Evolutionary conservation across 805 yeast species (phyloP).

Genomic region (Yamadazyma sp.): DNA sequence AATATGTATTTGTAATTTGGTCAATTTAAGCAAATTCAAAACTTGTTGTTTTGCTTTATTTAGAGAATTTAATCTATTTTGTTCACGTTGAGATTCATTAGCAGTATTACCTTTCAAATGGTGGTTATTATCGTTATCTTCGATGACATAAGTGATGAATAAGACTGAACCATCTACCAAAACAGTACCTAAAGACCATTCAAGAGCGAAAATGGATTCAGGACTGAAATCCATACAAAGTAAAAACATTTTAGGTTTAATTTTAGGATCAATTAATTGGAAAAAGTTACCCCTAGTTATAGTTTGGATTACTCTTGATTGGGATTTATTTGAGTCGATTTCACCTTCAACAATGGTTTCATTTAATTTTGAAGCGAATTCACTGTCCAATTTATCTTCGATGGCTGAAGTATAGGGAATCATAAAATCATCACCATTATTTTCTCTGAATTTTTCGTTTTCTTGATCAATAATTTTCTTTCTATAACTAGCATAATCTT

Average conservation of each 20-base stretch:
- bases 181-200: constrained; percentile 85
- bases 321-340: constrained; percentile 48
- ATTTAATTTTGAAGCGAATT: constrained; percentile 52
- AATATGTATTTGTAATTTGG: constrained; percentile 69
- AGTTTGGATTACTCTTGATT: constrained; percentile 63
- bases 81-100: constrained; percentile 36
- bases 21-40: constrained; percentile 51
- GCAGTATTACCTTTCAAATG: constrained; percentile 37
- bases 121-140: constrained; percentile 43
- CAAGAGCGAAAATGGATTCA: constrained; percentile 79
- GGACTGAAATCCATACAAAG: constrained; percentile 81
- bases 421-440: constrained; percentile 30
- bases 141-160: constrained; percentile 63
- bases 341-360: constrained; percentile 55
- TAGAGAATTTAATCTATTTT: constrained; percentile 36
- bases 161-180: constrained; percentile 79
- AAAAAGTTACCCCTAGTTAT: constrained; percentile 68
- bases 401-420: constrained; percentile 68
- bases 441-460: constrained; percentile 27
- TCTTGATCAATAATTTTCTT: constrained; percentile 59
- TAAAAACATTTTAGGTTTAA: constrained; percentile 58
- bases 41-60: constrained; percentile 44
- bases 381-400: constrained; percentile 62
- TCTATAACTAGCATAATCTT: constrained; percentile 57
- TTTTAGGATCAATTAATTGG: constrained; percentile 42